phyloP scores from a whole-genome alignment of 805 yeast species.

The Kazachstania bromeliacearum region DNA sequence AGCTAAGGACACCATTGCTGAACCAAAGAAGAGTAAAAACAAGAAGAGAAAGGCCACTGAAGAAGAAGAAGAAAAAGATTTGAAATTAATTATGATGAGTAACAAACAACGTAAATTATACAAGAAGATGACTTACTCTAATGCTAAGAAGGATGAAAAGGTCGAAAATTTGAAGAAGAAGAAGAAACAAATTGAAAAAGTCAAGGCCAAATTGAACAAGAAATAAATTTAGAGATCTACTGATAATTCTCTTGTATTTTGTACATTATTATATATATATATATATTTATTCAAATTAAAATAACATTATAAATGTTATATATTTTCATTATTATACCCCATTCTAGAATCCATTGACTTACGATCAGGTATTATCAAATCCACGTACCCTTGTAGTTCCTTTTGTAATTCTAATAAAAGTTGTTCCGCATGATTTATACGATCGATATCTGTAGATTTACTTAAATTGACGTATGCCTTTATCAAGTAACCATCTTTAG shows the following conservation, averaged over 20 bases:
- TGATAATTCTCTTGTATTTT: background rate
- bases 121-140: constrained; percentile 89
- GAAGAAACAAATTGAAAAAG: constrained; percentile 60
- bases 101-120: constrained; percentile 91
- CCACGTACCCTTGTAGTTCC: constrained; percentile 58
- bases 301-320: background rate
- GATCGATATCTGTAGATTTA: constrained; percentile 65
- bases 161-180: constrained; percentile 58
- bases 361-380: constrained; percentile 67
- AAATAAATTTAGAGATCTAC: constrained; percentile 15
- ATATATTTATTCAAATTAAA: background rate
- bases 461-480: constrained; percentile 64
- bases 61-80: constrained; percentile 71
- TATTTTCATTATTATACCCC: constrained; percentile 1
- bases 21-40: constrained; percentile 30
- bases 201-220: constrained; percentile 36
- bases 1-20: constrained; percentile 33
- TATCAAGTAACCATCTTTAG: constrained; percentile 47
- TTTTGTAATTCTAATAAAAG: constrained; percentile 54
- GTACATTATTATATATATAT: background rate
- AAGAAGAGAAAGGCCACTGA: constrained; percentile 35
- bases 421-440: constrained; percentile 53
- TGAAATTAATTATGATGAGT: constrained; percentile 95
- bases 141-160: constrained; percentile 71
- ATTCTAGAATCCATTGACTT: constrained; percentile 68